Percentiles rank a stretch among this genome's conserved stretches.
phyloP scores from a whole-genome alignment of 1,284 basidiomycete genomes.

The Fomitopsis palustris region DNA sequence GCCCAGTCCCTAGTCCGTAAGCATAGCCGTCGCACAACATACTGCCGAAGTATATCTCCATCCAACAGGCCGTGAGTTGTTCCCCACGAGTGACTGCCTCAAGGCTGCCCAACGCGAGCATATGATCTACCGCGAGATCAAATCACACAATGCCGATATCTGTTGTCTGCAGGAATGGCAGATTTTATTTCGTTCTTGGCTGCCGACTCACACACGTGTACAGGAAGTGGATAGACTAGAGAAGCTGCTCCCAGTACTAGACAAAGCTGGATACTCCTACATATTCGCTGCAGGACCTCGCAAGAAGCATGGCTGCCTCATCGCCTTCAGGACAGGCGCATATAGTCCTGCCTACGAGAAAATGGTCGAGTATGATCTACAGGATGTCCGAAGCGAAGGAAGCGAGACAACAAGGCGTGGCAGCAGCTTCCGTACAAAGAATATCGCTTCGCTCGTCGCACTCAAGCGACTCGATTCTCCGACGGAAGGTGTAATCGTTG shows the following conservation, averaged over 20 bases:
- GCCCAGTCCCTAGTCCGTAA: slow-evolving; percentile 76
- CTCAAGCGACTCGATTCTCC: slow-evolving; percentile 43
- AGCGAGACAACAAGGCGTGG: slow-evolving; percentile 42
- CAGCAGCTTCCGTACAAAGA: slow-evolving; percentile 73
- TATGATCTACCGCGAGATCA: slow-evolving; percentile 74
- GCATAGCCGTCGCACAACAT: slow-evolving; percentile 26
- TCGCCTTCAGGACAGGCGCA: slow-evolving; percentile 59
- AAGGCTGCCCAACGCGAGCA: slow-evolving; percentile 69
- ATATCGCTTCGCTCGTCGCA: slow-evolving; percentile 76
- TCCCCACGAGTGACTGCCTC: slow-evolving; percentile 81
- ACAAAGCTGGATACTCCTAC: slow-evolving; percentile 55
- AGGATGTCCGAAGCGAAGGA: slow-evolving; percentile 42
- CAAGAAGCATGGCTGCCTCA: slow-evolving; percentile 83
- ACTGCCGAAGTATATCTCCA: not conserved
- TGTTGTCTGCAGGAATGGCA: slow-evolving; percentile 74
- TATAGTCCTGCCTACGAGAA: slow-evolving; percentile 46
- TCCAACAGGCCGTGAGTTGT: slow-evolving; percentile 71
- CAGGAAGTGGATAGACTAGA: slow-evolving; percentile 79
- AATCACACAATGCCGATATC: slow-evolving; percentile 66
- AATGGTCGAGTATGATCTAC: slow-evolving; percentile 66
- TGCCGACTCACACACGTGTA: not conserved
- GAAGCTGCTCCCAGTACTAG: slow-evolving; percentile 57
- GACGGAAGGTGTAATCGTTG: slow-evolving; percentile 61
- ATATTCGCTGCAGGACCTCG: slow-evolving; percentile 62
- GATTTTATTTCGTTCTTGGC: not conserved